Base-by-base conservation (phyloP, 2,329 filamentous ascomycete genomes). In the Colletotrichum caudatum region DNA sequence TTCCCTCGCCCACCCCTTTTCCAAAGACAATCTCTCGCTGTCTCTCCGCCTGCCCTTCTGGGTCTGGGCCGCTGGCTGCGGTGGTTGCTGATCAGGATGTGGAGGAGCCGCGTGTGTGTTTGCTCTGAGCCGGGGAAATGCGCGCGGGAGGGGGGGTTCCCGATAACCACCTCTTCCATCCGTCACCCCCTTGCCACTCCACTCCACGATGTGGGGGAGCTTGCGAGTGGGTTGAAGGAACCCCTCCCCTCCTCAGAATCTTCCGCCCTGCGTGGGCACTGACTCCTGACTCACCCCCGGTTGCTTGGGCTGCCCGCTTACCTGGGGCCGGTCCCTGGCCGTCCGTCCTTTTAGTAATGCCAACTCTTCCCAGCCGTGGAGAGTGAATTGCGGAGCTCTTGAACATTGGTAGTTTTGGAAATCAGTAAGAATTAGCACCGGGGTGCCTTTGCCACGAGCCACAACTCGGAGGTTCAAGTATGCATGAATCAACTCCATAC, bases 51-150 rank as follows among this genome's bases (percentile, higher is more conserved):
- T 59, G 20, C 33, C 50, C 16, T 35, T 54, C 8, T 16, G 12
- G 23, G 62, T 41, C 18, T 46, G 46, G 8, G 18, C 20, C 35
- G 54, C 18, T 11, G 29, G 48, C 35, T 53, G 35, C 37, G 14
- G 26, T 16, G n/a, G 29, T 46, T 39, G 14, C 29, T n/a, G 29
- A 46, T 39, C 53, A 16, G 29, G 51, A 37, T n/a, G 58, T 64
- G 59, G 44, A 50, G 29, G 64, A 53, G 57, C 29, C 29, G 29
- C 51, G 68, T 44, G 57, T 50, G n/a, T 41, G 48, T 66, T 35
- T 18, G 51, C 18, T 53, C 48, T 56, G 60, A 69, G 65, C 65
- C 60, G 69, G 69, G 69, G 69, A 59, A 69, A 60, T 18, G 54
- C 48, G 65, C 51, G 46, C 65, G 65, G 20, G 65, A 11, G 37